Base-by-base conservation (phyloP, 1,284 basidiomycete species). In the Cerrena zonata region DNA sequence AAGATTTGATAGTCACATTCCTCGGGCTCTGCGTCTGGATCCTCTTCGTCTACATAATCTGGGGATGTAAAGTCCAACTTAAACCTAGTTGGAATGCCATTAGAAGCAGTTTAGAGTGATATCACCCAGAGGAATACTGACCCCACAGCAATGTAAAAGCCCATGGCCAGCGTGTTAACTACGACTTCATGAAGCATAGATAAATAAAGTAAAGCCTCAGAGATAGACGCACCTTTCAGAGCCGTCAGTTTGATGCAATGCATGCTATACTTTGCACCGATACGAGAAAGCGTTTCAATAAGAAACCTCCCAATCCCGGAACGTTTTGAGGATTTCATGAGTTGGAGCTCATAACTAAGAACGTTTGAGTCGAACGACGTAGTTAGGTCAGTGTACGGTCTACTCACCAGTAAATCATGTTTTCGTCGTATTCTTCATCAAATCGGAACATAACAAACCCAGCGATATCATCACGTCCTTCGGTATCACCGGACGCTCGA, bases 371-470 rank as follows among this genome's bases (percentile, higher is more conserved):
- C 46, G 47, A n/a, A n/a, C n/a, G 37, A 10, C 18, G 36, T 36
- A 4, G 27, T 15, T 37, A 26, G 13, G 38, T 26, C n/a, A 13
- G 13, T 5, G 15, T 39, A 30, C 27, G 40, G 5, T 18, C n/a
- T n/a, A 56, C 67, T 36, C 58, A 86, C 87, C 87, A 88, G 59
- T 90, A 90, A 3, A 86, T 41, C 2, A 86, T 64, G 51, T 80
- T 68, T 51, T 79, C 71, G 12, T 66, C 69, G 4, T 78, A 69
- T 56, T 90, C 88, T 27, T 69, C 62, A 50, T 88, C 87, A 53
- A 90, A 90, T 2, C 86, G 79, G 62, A 89, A 89, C 65, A 80
- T 79, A 5, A 71, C 61, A 58, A 79, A 90, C 0, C 78, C 87
- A 15, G 75, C 41, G 1, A 77, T 51, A 13, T 56, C 46, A 2